These are phyloP conservation scores for Strigomonas galati DNA, from an alignment of 208 protist species.

Conservation along the genomic window DNA sequence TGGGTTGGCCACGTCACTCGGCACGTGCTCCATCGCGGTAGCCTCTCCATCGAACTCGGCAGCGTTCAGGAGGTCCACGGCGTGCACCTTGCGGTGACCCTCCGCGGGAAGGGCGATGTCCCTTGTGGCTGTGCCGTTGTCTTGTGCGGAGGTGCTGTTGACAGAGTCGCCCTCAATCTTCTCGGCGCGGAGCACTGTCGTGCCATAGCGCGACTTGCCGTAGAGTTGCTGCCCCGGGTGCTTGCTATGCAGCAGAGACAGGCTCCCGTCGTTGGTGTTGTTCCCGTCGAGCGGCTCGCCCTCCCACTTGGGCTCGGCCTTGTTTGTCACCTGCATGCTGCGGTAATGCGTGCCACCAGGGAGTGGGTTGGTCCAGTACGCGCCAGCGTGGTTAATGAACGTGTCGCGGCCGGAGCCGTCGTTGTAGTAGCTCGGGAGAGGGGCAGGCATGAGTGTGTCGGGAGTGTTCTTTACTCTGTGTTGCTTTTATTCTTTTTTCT, in stretches of 20 bases:
- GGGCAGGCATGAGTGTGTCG: constrained; percentile 12
- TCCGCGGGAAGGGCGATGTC: not conserved
- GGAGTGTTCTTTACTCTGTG: not conserved
- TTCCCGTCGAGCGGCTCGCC: constrained; percentile 7
- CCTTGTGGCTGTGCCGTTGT: not conserved
- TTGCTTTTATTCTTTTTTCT: not conserved
- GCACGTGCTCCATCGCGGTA: constrained; percentile 36
- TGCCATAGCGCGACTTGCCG: constrained; percentile 75
- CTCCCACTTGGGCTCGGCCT: constrained; percentile 5
- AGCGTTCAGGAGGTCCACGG: not conserved
- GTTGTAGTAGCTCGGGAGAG: constrained; percentile 43
- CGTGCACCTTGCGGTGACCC: not conserved
- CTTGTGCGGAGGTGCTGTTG: constrained; percentile 2
- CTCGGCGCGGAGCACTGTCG: constrained; percentile 29
- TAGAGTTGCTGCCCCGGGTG: constrained; percentile 39
- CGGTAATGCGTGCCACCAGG: constrained; percentile 52
- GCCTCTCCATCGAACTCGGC: constrained; percentile 42
- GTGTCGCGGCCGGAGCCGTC: constrained; percentile 69
- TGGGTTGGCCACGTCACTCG: constrained; percentile 51
- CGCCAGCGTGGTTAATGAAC: constrained; percentile 76
- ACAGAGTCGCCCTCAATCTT: constrained; percentile 6
- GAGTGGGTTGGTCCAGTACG: constrained; percentile 80
- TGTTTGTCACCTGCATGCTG: constrained; percentile 23
- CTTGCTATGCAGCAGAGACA: constrained; percentile 8
- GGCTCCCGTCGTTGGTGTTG: not conserved